These are phyloP conservation scores for Fusarium sublunatum DNA, from an alignment of 2,329 filamentous ascomycete species.

Conservation along the genomic window DNA sequence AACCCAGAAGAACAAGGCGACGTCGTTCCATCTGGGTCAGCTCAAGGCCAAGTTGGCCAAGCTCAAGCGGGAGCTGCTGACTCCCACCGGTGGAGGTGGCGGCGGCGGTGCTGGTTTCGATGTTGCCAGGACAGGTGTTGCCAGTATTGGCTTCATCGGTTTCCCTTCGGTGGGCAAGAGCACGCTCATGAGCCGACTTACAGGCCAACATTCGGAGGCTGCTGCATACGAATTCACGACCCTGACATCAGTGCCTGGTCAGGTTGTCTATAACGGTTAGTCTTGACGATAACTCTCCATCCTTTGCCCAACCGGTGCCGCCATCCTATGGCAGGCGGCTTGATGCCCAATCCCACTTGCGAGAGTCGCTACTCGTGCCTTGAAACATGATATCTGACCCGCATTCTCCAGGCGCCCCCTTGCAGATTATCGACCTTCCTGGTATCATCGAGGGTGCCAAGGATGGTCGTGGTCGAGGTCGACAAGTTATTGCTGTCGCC, in stretches of 20 bases:
- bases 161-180: constrained; percentile 99
- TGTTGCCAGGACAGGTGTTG: constrained; percentile 96
- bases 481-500: constrained; percentile 97
- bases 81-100: constrained; percentile 83
- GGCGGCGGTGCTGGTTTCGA: constrained; percentile 88
- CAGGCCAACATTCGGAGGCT: constrained; percentile 95
- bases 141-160: constrained; percentile 96
- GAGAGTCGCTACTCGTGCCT: constrained; percentile 12
- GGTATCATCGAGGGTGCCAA: constrained; percentile 99
- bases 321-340: constrained; percentile 19
- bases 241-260: constrained; percentile 94
- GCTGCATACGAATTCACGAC: constrained; percentile 99
- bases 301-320: constrained; percentile 18
- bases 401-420: constrained; percentile 74
- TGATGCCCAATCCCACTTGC: constrained; percentile 32
- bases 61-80: constrained; percentile 94
- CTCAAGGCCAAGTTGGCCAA: constrained; percentile 98
- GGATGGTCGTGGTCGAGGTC: constrained; percentile 95
- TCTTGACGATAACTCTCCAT: constrained; percentile 25
- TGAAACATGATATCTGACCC: constrained; percentile 38
- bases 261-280: constrained; percentile 89
- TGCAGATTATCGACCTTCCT: constrained; percentile 97
- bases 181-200: constrained; percentile 94
- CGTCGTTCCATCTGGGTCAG: constrained; percentile 92
- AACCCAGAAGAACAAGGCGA: constrained; percentile 98